These are phyloP conservation scores for Crithidia expoeki DNA, from an alignment of 208 protist species.

Conservation along the genomic window DNA sequence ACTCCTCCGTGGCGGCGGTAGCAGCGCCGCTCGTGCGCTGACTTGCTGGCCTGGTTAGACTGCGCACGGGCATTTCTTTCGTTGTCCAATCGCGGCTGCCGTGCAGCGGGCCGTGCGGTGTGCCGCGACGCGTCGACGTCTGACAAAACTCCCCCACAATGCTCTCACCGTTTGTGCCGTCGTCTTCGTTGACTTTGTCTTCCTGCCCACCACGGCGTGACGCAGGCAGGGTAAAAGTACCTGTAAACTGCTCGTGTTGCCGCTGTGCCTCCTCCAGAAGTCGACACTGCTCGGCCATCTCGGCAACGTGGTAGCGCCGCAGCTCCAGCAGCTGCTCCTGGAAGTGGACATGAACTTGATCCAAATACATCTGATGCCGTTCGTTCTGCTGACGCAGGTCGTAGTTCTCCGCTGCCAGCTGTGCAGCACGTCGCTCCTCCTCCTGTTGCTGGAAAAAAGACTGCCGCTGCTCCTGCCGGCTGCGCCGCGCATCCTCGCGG, in stretches of 20 bases:
- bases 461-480: slow-evolving; percentile 33
- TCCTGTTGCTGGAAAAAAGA: slow-evolving; percentile 34
- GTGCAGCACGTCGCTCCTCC: slow-evolving; percentile 27
- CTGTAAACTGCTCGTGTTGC: background rate
- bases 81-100: background rate
- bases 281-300: slow-evolving; percentile 25
- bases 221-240: background rate
- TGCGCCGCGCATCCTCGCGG: slow-evolving; percentile 32
- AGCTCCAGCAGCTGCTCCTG: slow-evolving; percentile 25
- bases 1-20: background rate
- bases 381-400: slow-evolving; percentile 32
- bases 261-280: slow-evolving; percentile 12
- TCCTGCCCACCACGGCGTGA: background rate
- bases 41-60: background rate
- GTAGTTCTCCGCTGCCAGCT: slow-evolving; percentile 32
- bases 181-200: background rate
- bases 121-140: slow-evolving; percentile 10
- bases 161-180: background rate
- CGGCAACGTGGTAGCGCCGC: slow-evolving; percentile 17
- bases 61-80: slow-evolving; percentile 1
- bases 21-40: background rate
- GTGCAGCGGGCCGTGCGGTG: background rate
- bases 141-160: background rate
- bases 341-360: slow-evolving; percentile 26
- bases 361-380: slow-evolving; percentile 26